Percentiles rank a stretch among this genome's conserved stretches.
phyloP scores from a whole-genome alignment of 768 basidiomycete species.

The Panellus pusillus region DNA sequence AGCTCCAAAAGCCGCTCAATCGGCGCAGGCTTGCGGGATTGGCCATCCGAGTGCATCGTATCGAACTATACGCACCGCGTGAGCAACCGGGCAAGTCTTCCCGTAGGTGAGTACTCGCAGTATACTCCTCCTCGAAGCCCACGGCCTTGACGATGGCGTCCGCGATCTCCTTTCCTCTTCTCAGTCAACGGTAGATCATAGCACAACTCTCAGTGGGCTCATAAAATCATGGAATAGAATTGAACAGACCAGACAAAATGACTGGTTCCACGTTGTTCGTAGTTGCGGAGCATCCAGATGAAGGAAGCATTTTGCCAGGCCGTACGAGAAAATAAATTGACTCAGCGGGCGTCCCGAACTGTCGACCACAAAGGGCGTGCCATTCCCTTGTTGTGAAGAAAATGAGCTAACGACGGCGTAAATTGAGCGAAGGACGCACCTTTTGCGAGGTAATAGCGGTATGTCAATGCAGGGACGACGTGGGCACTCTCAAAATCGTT shows the following conservation, averaged over 20 bases:
- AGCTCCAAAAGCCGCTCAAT: slow-evolving; percentile 78
- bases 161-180: slow-evolving; percentile 85
- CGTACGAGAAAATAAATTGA: slow-evolving; percentile 94
- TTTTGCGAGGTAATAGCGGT: slow-evolving; percentile 90
- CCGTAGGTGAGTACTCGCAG: slow-evolving; percentile 37
- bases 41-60: slow-evolving; percentile 77
- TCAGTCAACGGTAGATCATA: slow-evolving; percentile 65
- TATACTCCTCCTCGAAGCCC: slow-evolving; percentile 73
- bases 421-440: slow-evolving; percentile 46
- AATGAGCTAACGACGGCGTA: slow-evolving; percentile 1
- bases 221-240: not conserved
- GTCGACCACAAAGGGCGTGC: slow-evolving; percentile 78
- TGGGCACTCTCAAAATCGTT: slow-evolving; percentile 89
- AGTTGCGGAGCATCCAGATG: slow-evolving; percentile 89
- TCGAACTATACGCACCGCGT: not conserved
- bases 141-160: slow-evolving; percentile 87
- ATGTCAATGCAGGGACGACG: slow-evolving; percentile 91
- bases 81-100: no score
- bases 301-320: slow-evolving; percentile 94
- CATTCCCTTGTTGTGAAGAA: slow-evolving; percentile 54
- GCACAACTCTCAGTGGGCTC: not conserved
- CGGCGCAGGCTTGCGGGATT: slow-evolving; percentile 93
- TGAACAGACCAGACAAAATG: slow-evolving; percentile 73
- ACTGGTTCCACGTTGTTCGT: slow-evolving; percentile 92
- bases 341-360: slow-evolving; percentile 90